Evolutionary conservation across 768 basidiomycete species (phyloP), one percentile per base, ranked within the genome.

Genomic region (Amyloporia xantha): DNA sequence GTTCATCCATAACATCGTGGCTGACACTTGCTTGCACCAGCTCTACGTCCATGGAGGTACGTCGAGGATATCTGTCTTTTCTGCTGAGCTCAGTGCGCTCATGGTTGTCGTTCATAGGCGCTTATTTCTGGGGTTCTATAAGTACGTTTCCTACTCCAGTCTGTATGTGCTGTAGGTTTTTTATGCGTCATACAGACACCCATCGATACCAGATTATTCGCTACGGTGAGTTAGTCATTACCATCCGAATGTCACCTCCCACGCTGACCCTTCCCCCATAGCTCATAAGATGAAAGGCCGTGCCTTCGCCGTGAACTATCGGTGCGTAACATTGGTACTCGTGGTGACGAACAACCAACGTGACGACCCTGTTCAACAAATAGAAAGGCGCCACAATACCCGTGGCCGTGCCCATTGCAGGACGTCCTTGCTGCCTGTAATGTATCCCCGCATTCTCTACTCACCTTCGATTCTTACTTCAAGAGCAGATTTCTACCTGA

Each of bases 341-440:
- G 3, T 23, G 3, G 17, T 15, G 15, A 11, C 17, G 24, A n/a
- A 17, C 13, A 36, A 35, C 19, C 19, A 20, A 15, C 21, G 42
- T 44, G 23, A 24, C 42, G 38, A 13, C 20, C 6, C 6, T 19
- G 38, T 53, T 24, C 25, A 10, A 17, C 66, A 65, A n/a, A n/a
- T 58, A 81, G 86, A 38, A 82, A 87, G 60, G 84, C 87, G 0
- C 88, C 89, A 1, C 89, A 91, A 63, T 90, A 87, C 58, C 88
- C 88, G 12, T 90, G 86, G 75, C 88, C 87, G 2, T 82, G 81
- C 61, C 77, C 83, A 1, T 58, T 91, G 0, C 86, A 87, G 51
- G 89, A 91, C 57, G 79, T 83, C 13, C 63, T 90, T 21, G 84
- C 88, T 2, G 82, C 86, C 1, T 90, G 83, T 82, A 61, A 42